Evolutionary conservation across 805 yeast genomes (phyloP), one percentile per base, ranked within the genome.

Genomic region (Schwanniomyces yamadae): DNA sequence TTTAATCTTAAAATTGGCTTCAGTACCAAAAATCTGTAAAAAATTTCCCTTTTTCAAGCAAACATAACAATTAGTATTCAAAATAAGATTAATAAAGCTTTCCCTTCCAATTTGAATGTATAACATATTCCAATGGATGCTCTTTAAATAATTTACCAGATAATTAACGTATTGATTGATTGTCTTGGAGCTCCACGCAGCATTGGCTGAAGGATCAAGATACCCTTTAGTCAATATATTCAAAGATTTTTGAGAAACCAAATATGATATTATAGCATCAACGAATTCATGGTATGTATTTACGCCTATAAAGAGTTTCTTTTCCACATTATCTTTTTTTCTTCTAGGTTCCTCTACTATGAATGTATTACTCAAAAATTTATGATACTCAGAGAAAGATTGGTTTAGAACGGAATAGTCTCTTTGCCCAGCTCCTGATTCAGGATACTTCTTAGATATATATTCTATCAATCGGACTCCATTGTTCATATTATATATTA

Each of bases 201-300:
- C 50, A 5, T 54, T 45, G 0, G 61, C 50, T 6, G 59, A 40
- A 6, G 69, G 70, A 30, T 64, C 55, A 3, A 46, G 46, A 41
- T 73, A 75, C 0, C 83, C 84, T 29, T 50, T 46, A 0, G 61
- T 42, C 4, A 80, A 33, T 0, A 62, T 61, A 49, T 77, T 76
- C 3, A 52, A 39, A 2, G 52, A 45, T 14, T 57, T 55, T 8
- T 52, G 45, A 2, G 43, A 38, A 1, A 61, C 30, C 23, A 75
- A 42, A 35, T 52, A 52, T 2, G 42, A 40, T 1, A 76, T 47
- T n/a, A 77, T 42, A 6, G 49, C 36, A 40, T 77, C 79, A 3
- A 80, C 48, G 3, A 71, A 49, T 15, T 66, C 69, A 9, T 34
- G 20, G 34, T 49, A 57, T 5, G 46, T 26, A n/a, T 29, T 50